Evolutionary conservation across 257 asterid species (phyloP).

Genomic region (Solanum pimpinellifolium): DNA sequence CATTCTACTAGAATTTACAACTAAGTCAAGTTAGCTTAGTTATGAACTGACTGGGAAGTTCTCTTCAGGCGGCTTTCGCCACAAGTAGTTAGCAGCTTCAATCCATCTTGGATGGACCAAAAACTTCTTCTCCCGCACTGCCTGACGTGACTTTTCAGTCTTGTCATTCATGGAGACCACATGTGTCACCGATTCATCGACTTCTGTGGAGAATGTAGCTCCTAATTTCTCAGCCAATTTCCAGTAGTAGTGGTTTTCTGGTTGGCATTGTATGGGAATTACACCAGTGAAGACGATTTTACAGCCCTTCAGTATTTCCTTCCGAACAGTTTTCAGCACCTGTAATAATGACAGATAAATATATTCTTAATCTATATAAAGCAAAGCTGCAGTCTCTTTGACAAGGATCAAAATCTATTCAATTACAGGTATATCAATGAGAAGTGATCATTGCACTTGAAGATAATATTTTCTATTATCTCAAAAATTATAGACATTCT

Average conservation of each 20-base stretch:
- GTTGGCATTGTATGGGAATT: slow-evolving; percentile 34
- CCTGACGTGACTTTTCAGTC: slow-evolving; percentile 63
- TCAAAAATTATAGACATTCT: not conserved
- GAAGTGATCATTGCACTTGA: not conserved
- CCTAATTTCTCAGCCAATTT: slow-evolving; percentile 65
- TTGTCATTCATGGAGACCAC: slow-evolving; percentile 57
- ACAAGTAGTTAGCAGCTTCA: slow-evolving; percentile 55
- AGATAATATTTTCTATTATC: not conserved
- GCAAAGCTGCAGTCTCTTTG: not conserved
- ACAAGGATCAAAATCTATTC: not conserved
- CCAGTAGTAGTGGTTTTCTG: slow-evolving; percentile 60
- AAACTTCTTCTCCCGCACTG: slow-evolving; percentile 34
- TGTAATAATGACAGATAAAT: not conserved
- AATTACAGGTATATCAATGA: not conserved
- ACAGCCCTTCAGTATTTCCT: slow-evolving; percentile 51
- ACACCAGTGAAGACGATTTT: slow-evolving; percentile 53
- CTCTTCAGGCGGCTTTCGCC: slow-evolving; percentile 70
- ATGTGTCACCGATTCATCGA: slow-evolving; percentile 54
- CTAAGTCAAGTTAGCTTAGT: not conserved
- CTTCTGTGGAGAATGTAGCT: slow-evolving; percentile 47
- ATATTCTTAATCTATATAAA: not conserved
- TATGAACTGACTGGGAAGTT: slow-evolving; percentile 31
- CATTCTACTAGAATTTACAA: not conserved
- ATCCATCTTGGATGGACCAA: slow-evolving; percentile 69
- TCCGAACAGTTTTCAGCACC: slow-evolving; percentile 42